Evolutionary conservation across 2,329 filamentous ascomycete species (phyloP).

Genomic region (Cadophora luteo-olivacea): DNA sequence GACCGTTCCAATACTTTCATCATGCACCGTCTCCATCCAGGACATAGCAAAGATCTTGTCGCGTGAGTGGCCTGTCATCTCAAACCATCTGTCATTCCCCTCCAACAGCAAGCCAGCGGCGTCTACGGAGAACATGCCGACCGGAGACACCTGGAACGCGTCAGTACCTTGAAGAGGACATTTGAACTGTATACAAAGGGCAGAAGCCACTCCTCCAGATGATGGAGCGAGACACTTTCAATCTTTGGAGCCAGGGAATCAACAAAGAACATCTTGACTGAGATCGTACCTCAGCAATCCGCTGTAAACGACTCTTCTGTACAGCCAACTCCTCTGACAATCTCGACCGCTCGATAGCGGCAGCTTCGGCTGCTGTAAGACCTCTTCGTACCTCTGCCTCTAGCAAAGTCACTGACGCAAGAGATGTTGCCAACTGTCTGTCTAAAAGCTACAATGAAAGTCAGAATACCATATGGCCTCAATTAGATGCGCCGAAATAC

Average conservation of each 20-base stretch:
- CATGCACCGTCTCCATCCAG: conserved; percentile 74
- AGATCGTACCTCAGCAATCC: conserved; percentile 80
- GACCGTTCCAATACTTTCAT: conserved; percentile 65
- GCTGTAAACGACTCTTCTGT: conserved; percentile 43
- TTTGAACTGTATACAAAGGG: neutral
- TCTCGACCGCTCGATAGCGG: conserved; percentile 63
- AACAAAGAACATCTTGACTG: neutral
- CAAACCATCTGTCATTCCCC: conserved; percentile 79
- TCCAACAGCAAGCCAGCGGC: conserved; percentile 73
- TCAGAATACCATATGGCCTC: conserved; percentile 66
- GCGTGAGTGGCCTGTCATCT: conserved; percentile 71
- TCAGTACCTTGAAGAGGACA: neutral
- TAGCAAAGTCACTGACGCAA: conserved; percentile 81
- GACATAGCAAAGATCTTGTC: conserved; percentile 62
- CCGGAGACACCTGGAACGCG: conserved; percentile 16
- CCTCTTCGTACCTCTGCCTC: conserved; percentile 81
- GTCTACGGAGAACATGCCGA: conserved; percentile 75
- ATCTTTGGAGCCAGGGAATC: neutral
- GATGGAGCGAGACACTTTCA: neutral
- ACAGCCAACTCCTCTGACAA: conserved; percentile 40
- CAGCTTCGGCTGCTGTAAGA: conserved; percentile 73
- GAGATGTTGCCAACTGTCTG: conserved; percentile 75
- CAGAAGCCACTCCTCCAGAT: neutral
- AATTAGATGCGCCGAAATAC: neutral
- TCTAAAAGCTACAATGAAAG: conserved; percentile 49